A percentile compares a stretch with the other conserved stretches of the same genome.
These are phyloP conservation scores for Boletus sp. DNA, from an alignment of 768 basidiomycete genomes.

Conservation along the genomic window DNA sequence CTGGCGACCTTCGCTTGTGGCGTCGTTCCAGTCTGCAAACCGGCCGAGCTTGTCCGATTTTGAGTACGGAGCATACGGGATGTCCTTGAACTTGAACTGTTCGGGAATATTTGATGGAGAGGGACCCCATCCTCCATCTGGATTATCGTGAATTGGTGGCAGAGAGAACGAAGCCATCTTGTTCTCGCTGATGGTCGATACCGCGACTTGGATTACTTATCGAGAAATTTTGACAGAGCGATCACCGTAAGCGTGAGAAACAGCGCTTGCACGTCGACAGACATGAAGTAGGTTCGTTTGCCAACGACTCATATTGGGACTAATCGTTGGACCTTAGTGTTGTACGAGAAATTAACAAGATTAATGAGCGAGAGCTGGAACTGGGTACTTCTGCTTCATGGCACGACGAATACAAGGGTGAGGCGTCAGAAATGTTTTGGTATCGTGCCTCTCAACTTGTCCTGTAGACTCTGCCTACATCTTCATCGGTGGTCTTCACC, in stretches of 20 bases:
- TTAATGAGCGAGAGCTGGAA: conserved; percentile 88
- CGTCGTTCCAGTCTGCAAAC: conserved; percentile 96
- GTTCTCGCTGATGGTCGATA: conserved; percentile 11
- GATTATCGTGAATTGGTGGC: conserved; percentile 86
- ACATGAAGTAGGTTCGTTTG: conserved; percentile 65
- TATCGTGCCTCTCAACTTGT: conserved; percentile 3
- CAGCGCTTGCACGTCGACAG: conserved; percentile 15
- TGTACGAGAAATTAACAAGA: conserved; percentile 88
- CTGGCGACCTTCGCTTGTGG: conserved; percentile 61
- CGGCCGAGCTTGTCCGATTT: conserved; percentile 98
- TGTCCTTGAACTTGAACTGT: conserved; percentile 97
- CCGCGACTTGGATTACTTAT: conserved; percentile 11
- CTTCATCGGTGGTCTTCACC: conserved; percentile 85
- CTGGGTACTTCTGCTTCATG: conserved; percentile 74
- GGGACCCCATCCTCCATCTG: conserved; percentile 90
- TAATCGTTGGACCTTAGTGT: conserved; percentile 50
- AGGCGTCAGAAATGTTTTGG: neutral
- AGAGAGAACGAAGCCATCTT: conserved; percentile 79
- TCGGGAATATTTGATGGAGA: conserved; percentile 81
- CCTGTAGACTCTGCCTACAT: conserved; percentile 87
- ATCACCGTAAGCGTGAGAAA: conserved; percentile 24
- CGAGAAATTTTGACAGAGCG: conserved; percentile 18
- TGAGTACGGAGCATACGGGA: conserved; percentile 97
- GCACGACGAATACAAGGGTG: conserved; percentile 95
- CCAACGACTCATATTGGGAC: neutral